A percentile compares a stretch with the other conserved stretches of the same genome.
phyloP scores from a whole-genome alignment of 2,329 filamentous ascomycete species.

The Tricladium varicosporioides region DNA sequence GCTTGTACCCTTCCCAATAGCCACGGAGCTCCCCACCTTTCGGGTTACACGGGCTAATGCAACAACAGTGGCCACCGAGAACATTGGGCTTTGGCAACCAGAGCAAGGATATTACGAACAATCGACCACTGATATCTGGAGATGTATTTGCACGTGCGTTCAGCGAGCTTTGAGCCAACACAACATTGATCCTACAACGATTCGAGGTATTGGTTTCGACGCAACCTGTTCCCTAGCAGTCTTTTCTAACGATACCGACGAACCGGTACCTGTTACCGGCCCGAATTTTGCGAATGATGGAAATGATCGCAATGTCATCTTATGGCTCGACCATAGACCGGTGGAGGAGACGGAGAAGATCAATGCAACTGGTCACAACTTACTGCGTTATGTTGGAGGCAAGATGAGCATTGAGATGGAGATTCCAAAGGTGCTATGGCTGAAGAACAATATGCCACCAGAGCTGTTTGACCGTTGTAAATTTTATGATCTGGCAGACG shows the following conservation, averaged over 20 bases:
- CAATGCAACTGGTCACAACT: slow-evolving; percentile 87
- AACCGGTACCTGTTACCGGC: slow-evolving; percentile 86
- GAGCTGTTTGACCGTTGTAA: slow-evolving; percentile 91
- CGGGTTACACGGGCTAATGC: slow-evolving; percentile 8
- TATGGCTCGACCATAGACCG: slow-evolving; percentile 96
- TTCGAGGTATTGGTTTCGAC: slow-evolving; percentile 94
- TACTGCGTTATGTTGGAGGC: slow-evolving; percentile 93
- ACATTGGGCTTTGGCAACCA: slow-evolving; percentile 79
- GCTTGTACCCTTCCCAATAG: slow-evolving; percentile 36
- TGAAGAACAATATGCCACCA: slow-evolving; percentile 96
- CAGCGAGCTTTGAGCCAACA: slow-evolving; percentile 79
- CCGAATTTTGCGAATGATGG: slow-evolving; percentile 78
- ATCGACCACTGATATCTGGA: slow-evolving; percentile 97
- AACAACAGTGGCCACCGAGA: slow-evolving; percentile 59
- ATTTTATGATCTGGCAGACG: slow-evolving; percentile 94
- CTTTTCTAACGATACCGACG: slow-evolving; percentile 83
- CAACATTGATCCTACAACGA: slow-evolving; percentile 68
- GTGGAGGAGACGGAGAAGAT: slow-evolving; percentile 89
- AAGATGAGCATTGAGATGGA: slow-evolving; percentile 99
- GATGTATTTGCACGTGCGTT: slow-evolving; percentile 86
- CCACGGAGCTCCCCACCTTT: slow-evolving; percentile 3
- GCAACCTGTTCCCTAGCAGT: slow-evolving; percentile 97
- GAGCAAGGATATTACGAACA: slow-evolving; percentile 83
- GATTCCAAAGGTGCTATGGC: slow-evolving; percentile 95
- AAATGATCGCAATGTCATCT: slow-evolving; percentile 89